Conservation (phyloP, 768 basidiomycete species). For the Termitomyces sp. region DNA sequence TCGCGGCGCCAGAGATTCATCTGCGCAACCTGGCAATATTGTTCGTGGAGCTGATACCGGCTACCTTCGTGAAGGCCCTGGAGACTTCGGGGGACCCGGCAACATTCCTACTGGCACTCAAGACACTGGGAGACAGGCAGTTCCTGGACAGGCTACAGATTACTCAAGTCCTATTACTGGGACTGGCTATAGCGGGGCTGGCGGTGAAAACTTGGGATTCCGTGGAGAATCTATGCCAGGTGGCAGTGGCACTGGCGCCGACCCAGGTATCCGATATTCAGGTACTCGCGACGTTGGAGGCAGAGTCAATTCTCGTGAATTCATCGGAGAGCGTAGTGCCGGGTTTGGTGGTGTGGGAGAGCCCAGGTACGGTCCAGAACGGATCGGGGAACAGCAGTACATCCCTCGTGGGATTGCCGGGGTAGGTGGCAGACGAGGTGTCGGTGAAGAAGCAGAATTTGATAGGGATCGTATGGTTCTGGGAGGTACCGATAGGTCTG, state of each 20-base stretch:
- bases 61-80: not conserved
- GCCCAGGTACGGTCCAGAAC: slow-evolving; percentile 1
- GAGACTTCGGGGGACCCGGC: not conserved
- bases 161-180: not conserved
- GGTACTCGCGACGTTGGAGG: not conserved
- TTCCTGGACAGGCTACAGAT: not conserved
- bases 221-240: slow-evolving; percentile 6
- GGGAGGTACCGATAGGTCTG: not conserved
- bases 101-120: not conserved
- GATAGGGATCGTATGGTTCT: not conserved
- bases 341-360: not conserved
- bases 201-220: slow-evolving; percentile 5
- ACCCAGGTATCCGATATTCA: not conserved
- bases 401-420: slow-evolving; percentile 2
- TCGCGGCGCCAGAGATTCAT: not conserved
- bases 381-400: not conserved
- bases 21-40: not conserved
- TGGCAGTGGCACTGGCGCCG: slow-evolving; percentile 3
- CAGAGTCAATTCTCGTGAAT: not conserved
- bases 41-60: not conserved
- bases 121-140: not conserved
- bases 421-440: slow-evolving; percentile 5
- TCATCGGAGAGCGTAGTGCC: not conserved
- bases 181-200: not conserved
- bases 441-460: not conserved